Conservation (phyloP, 805 yeast species). For the Suhomyces pyralidae region DNA sequence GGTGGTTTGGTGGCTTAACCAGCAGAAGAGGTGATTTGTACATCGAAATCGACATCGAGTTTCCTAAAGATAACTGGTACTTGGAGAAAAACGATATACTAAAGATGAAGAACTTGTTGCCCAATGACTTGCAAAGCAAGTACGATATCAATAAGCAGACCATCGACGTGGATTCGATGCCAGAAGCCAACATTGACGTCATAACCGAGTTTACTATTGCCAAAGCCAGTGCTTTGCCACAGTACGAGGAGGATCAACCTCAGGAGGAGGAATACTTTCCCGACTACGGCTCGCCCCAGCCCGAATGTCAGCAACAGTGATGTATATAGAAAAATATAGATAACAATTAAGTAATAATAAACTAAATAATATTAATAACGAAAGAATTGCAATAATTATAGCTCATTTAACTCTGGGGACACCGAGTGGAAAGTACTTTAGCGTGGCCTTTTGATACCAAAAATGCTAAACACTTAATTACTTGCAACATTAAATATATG, state of each 20-base stretch:
- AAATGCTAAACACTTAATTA: too few relatives aligned
- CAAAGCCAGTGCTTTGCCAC: slow-evolving; percentile 25
- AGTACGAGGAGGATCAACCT: slow-evolving; percentile 20
- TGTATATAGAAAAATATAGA: slow-evolving; percentile 15
- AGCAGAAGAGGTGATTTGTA: slow-evolving; percentile 63
- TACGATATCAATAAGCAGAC: slow-evolving; percentile 20
- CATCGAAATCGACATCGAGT: slow-evolving; percentile 66
- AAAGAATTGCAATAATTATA: too few relatives aligned
- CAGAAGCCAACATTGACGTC: slow-evolving; percentile 38
- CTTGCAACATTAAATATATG: too few relatives aligned
- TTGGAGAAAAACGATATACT: slow-evolving; percentile 63
- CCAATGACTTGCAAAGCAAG: slow-evolving; percentile 32
- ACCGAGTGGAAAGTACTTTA: too few relatives aligned
- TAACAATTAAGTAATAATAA: too few relatives aligned
- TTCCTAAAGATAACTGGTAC: slow-evolving; percentile 85
- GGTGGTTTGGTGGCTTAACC: slow-evolving; percentile 26
- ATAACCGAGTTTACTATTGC: slow-evolving; percentile 33
- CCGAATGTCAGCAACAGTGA: slow-evolving; percentile 37
- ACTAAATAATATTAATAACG: too few relatives aligned
- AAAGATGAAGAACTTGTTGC: slow-evolving; percentile 55
- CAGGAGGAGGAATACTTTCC: slow-evolving; percentile 11
- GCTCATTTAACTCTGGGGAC: too few relatives aligned
- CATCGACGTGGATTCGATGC: slow-evolving; percentile 24
- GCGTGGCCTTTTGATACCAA: too few relatives aligned
- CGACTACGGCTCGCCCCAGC: slow-evolving; percentile 19